Conservation (phyloP, 257 asterid species). For the Perilla frutescens region DNA sequence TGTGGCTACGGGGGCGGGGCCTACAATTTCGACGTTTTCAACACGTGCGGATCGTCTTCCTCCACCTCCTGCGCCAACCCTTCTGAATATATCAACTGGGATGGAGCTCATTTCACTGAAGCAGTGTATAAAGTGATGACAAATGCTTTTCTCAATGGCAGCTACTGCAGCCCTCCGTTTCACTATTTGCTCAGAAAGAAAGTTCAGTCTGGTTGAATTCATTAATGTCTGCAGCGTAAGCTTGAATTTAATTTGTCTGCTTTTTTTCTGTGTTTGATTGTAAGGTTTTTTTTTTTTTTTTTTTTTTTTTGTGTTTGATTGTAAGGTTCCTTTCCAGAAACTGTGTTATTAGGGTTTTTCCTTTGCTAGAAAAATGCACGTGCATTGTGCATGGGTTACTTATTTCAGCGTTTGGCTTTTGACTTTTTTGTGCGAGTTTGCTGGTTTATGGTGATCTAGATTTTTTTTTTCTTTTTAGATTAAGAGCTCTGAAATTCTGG, state of each 20-base stretch:
- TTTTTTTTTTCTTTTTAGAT: no score
- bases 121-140: slow-evolving; percentile 61
- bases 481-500: no score
- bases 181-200: slow-evolving; percentile 50
- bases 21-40: slow-evolving; percentile 55
- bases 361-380: no score
- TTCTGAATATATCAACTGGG: slow-evolving; percentile 69
- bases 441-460: no score
- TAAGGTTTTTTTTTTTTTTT: not conserved
- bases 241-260: not conserved
- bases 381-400: no score
- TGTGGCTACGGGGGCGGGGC: slow-evolving; percentile 66
- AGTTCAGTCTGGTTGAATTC: slow-evolving; percentile 31
- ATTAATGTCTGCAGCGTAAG: not conserved
- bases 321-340: not conserved
- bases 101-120: slow-evolving; percentile 84
- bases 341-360: not conserved
- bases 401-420: no score
- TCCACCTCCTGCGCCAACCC: slow-evolving; percentile 59
- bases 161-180: slow-evolving; percentile 57
- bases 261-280: not conserved
- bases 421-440: no score
- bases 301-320: not conserved
- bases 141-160: slow-evolving; percentile 50
- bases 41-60: slow-evolving; percentile 54